Evolutionary conservation across 108 stramenopile genomes (phyloP).

Genomic region (Cyclotella cryptica): DNA sequence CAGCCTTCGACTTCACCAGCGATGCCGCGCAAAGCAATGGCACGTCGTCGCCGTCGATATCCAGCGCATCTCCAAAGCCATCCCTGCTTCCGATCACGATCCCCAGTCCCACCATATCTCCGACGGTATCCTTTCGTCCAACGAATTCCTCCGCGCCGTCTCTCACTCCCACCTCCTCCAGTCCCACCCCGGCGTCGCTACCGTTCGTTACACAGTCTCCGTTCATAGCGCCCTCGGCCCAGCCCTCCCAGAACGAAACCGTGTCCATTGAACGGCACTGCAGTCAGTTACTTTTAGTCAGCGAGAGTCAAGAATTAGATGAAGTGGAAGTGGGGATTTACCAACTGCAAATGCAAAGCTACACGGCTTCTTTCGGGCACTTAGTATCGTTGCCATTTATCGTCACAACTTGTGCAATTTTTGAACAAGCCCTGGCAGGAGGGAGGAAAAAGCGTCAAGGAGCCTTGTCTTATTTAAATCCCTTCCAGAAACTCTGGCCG

Average conservation of each 20-base stretch:
- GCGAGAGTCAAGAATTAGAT: slow-evolving; percentile 5
- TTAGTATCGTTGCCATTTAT: slow-evolving; percentile 12
- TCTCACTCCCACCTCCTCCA: neutral
- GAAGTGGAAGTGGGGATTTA: slow-evolving; percentile 19
- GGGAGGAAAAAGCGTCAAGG: slow-evolving; percentile 3
- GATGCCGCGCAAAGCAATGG: neutral
- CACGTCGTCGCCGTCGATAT: slow-evolving; percentile 16
- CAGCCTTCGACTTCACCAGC: neutral
- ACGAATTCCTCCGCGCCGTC: neutral
- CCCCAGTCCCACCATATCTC: neutral
- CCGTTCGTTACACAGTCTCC: neutral
- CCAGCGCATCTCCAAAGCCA: neutral
- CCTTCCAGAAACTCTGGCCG: neutral
- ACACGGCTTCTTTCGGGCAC: slow-evolving; percentile 24
- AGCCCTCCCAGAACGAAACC: slow-evolving; percentile 25
- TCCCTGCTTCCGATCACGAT: neutral
- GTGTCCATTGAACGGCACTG: neutral
- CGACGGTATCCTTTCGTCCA: neutral
- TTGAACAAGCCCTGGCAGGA: slow-evolving; percentile 13
- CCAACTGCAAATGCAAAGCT: slow-evolving; percentile 23
- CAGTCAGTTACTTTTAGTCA: slow-evolving; percentile 20
- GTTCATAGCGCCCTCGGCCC: slow-evolving; percentile 6
- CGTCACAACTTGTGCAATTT: slow-evolving; percentile 7
- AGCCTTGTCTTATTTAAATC: neutral
- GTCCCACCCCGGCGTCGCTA: neutral